Conservation (phyloP, 2,329 filamentous ascomycete genomes). For the Aspergillus floridensis region DNA sequence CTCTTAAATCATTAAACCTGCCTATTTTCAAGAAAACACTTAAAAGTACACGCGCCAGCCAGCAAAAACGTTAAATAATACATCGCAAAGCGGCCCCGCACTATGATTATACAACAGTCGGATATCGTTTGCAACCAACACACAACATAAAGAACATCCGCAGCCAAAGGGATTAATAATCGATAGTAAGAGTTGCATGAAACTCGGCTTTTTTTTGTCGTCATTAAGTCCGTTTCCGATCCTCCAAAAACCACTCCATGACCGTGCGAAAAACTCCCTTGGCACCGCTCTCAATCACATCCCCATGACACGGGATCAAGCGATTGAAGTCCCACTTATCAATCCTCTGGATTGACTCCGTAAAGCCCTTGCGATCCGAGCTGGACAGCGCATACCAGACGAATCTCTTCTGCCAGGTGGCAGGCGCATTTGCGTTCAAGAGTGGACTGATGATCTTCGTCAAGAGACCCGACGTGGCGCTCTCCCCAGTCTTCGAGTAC, state of each 20-base stretch:
- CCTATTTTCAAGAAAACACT: neutral
- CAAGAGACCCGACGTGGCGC: slow-evolving; percentile 56
- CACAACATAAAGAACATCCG: neutral
- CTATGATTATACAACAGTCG: neutral
- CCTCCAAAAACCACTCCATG: slow-evolving; percentile 74
- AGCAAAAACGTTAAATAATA: neutral
- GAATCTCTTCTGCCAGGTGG: slow-evolving; percentile 75
- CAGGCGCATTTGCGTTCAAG: slow-evolving; percentile 56
- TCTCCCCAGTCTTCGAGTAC: slow-evolving; percentile 60
- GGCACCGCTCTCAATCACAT: slow-evolving; percentile 72
- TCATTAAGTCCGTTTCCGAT: slow-evolving; percentile 27
- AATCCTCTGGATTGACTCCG: slow-evolving; percentile 67
- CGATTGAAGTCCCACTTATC: slow-evolving; percentile 78
- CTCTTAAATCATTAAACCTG: neutral
- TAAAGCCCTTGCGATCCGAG: slow-evolving; percentile 66
- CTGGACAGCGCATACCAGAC: slow-evolving; percentile 71
- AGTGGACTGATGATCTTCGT: slow-evolving; percentile 58
- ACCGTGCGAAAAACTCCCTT: slow-evolving; percentile 76
- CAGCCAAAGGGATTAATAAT: neutral
- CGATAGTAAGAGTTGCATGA: no score
- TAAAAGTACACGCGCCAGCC: neutral
- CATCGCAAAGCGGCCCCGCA: neutral
- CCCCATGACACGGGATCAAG: slow-evolving; percentile 89
- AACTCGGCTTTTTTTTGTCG: no score
- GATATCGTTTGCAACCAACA: neutral